phyloP scores from a whole-genome alignment of 441 rosid species.

The Erysimum pusillum region DNA sequence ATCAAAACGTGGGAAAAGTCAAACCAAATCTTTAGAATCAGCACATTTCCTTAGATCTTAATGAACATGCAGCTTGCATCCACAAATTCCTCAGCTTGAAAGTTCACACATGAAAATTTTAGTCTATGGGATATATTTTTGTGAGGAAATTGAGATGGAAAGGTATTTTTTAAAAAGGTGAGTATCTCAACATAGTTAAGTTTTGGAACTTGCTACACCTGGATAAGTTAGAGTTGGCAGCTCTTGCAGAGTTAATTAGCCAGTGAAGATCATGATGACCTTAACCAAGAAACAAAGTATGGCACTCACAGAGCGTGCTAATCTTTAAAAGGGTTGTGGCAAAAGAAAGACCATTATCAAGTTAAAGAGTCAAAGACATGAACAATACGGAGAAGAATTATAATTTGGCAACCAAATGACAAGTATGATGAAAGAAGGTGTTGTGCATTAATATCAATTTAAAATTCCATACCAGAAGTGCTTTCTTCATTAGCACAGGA shows the following conservation, averaged over 20 bases:
- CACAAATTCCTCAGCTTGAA: conserved; percentile 13
- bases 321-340: neutral
- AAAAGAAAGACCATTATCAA: conserved; percentile 22
- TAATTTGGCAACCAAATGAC: conserved; percentile 31
- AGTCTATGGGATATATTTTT: conserved; percentile 18
- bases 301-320: conserved; percentile 14
- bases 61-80: conserved; percentile 30
- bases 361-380: neutral
- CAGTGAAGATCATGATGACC: conserved; percentile 14
- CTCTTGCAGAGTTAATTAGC: conserved; percentile 17
- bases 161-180: conserved; percentile 2
- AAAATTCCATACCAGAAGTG: conserved; percentile 75
- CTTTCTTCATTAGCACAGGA: conserved; percentile 91
- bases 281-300: conserved; percentile 13
- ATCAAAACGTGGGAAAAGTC: conserved; percentile 8
- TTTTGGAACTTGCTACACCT: conserved; percentile 15
- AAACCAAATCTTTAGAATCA: conserved; percentile 24
- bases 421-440: conserved; percentile 6
- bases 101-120: conserved; percentile 23
- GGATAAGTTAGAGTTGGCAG: conserved; percentile 11
- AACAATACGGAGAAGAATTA: neutral
- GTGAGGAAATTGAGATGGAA: conserved; percentile 2
- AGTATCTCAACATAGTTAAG: conserved; percentile 18
- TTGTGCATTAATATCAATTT: conserved; percentile 14
- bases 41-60: conserved; percentile 24